Conservation (phyloP, 2,329 filamentous ascomycete species). For the Sporothrix variecibatus region DNA sequence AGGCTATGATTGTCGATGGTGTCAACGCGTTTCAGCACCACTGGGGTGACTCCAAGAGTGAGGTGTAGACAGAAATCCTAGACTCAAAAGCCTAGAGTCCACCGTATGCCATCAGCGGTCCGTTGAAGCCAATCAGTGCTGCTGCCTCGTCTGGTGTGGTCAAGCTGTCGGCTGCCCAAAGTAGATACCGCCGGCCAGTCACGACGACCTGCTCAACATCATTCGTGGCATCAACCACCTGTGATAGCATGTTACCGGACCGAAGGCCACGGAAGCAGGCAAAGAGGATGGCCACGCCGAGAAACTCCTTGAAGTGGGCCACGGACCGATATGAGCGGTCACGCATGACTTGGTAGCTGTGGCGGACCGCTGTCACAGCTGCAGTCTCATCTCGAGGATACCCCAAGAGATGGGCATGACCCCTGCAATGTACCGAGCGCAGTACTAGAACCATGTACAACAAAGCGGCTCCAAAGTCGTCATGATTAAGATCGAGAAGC, state of each 20-base stretch:
- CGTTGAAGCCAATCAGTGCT: constrained; percentile 1
- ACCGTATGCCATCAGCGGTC: constrained; percentile 6
- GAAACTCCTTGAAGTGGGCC: constrained; percentile 33
- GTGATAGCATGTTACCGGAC: constrained; percentile 26
- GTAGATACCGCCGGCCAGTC: constrained; percentile 31
- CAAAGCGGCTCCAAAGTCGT: constrained; percentile 34
- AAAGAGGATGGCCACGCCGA: constrained; percentile 30
- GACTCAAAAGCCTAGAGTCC: not conserved
- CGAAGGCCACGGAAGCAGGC: constrained; percentile 30
- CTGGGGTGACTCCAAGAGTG: constrained; percentile 29
- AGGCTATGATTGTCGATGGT: constrained; percentile 13
- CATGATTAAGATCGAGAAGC: constrained; percentile 35
- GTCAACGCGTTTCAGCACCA: constrained; percentile 23
- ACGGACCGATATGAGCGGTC: constrained; percentile 32
- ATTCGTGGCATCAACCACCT: constrained; percentile 30
- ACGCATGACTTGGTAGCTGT: constrained; percentile 28
- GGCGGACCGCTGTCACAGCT: constrained; percentile 26
- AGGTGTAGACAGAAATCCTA: constrained; percentile 13
- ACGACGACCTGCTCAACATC: constrained; percentile 34
- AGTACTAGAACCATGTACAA: constrained; percentile 31
- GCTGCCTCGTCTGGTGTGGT: not conserved
- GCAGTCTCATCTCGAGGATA: constrained; percentile 2
- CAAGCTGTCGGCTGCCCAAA: constrained; percentile 29
- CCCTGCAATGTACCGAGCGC: constrained; percentile 19
- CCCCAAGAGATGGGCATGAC: not conserved